These are phyloP conservation scores for Acer saccharum DNA, from an alignment of 345 rosid species.

Conservation along the genomic window DNA sequence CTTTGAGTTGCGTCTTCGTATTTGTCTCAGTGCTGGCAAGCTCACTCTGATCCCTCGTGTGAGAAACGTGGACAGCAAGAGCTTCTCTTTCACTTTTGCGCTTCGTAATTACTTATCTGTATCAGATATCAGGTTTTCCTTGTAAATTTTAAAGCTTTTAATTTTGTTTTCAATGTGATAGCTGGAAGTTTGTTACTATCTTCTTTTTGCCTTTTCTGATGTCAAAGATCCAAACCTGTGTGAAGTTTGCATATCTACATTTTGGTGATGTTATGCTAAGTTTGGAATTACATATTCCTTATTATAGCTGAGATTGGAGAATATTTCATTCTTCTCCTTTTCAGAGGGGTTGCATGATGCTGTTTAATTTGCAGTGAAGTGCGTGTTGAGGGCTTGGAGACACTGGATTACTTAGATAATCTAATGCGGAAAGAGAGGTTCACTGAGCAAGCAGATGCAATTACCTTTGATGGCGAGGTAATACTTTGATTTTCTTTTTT, in stretches of 20 bases:
- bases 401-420: constrained; percentile 90
- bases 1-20: constrained; percentile 86
- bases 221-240: not conserved
- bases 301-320: constrained; percentile 7
- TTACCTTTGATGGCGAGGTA: constrained; percentile 94
- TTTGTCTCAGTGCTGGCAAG: constrained; percentile 74
- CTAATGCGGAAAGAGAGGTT: constrained; percentile 61
- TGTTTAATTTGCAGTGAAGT: constrained; percentile 79
- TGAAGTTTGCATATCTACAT: not conserved
- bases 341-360: constrained; percentile 24
- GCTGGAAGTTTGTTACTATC: constrained; percentile 10
- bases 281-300: not conserved
- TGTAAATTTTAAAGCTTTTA: constrained; percentile 10
- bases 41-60: constrained; percentile 90
- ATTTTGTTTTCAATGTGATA: constrained; percentile 13
- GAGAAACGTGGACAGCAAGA: constrained; percentile 80
- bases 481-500: constrained; percentile 9
- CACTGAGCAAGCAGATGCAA: constrained; percentile 98
- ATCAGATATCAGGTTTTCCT: constrained; percentile 84
- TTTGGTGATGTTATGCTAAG: not conserved
- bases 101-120: constrained; percentile 77
- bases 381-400: constrained; percentile 97
- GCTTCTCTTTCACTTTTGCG: constrained; percentile 79
- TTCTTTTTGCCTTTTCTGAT: not conserved
- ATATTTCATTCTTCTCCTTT: constrained; percentile 17